Conservation (phyloP, 108 stramenopile genomes). For the Parietichytrium sp. region DNA sequence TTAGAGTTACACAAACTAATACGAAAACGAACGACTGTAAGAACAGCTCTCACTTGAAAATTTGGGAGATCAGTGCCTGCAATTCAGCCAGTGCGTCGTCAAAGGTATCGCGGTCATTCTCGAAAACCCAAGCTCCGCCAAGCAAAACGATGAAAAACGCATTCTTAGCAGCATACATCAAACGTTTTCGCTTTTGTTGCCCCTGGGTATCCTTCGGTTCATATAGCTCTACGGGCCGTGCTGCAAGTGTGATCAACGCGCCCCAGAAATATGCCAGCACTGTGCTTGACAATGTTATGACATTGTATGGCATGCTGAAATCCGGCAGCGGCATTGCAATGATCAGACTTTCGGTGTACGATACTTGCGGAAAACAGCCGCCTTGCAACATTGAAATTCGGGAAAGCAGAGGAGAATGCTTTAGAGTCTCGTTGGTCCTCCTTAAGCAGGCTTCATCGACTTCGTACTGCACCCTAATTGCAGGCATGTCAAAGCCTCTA, state of each 20-base stretch:
- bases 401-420: too few species aligned
- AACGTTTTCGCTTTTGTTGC: background rate
- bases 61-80: too few species aligned
- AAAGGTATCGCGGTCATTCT: slow-evolving; percentile 14
- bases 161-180: background rate
- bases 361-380: too few species aligned
- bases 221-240: background rate
- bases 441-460: too few species aligned
- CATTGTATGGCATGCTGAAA: slow-evolving; percentile 34
- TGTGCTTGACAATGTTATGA: background rate
- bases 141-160: background rate
- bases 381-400: too few species aligned
- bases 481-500: slow-evolving; percentile 32
- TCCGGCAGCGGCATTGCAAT: slow-evolving; percentile 2
- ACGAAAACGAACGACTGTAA: too few species aligned
- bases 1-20: too few species aligned
- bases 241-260: background rate
- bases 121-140: background rate
- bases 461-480: background rate
- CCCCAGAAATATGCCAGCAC: slow-evolving; percentile 14
- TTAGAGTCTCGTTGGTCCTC: too few species aligned
- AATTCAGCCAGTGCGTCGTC: too few species aligned
- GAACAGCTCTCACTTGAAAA: too few species aligned
- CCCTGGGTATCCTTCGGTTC: too few species aligned
- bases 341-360: background rate